Evolutionary conservation across 352 stramenopile species (phyloP).

Genomic region (Ophiocytium majus): DNA sequence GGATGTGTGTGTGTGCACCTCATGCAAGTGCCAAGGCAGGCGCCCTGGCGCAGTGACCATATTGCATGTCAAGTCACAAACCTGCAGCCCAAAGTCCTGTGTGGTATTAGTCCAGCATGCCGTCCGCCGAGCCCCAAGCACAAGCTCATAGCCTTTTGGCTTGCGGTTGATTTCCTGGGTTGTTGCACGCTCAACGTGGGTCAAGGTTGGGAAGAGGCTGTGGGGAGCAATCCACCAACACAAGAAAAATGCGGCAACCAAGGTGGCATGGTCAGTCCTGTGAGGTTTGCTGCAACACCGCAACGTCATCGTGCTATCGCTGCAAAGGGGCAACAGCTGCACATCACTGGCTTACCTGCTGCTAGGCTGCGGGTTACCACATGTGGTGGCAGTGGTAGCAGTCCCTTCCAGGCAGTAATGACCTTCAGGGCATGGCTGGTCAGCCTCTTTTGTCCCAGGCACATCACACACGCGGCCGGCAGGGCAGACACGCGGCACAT

Average conservation of each 20-base stretch:
- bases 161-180: constrained; percentile 57
- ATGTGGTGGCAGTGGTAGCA: constrained; percentile 84
- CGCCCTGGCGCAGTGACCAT: no score
- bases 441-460: constrained; percentile 78
- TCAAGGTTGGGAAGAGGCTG: constrained; percentile 59
- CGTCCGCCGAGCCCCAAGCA: constrained; percentile 70
- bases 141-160: constrained; percentile 45
- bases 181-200: constrained; percentile 58
- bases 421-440: constrained; percentile 87
- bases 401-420: constrained; percentile 93
- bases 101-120: constrained; percentile 92
- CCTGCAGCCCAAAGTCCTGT: constrained; percentile 87
- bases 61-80: no score
- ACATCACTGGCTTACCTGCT: not conserved
- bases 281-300: no score
- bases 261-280: not conserved
- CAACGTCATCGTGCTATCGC: not conserved
- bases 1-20: not conserved
- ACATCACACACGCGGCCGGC: constrained; percentile 89
- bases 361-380: constrained; percentile 59
- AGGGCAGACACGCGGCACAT: constrained; percentile 86
- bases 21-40: no score
- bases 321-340: not conserved
- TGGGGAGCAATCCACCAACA: no score
- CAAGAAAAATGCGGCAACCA: not conserved